Conservation (phyloP, 331 rosid species). For the Pyrus hybrid region DNA sequence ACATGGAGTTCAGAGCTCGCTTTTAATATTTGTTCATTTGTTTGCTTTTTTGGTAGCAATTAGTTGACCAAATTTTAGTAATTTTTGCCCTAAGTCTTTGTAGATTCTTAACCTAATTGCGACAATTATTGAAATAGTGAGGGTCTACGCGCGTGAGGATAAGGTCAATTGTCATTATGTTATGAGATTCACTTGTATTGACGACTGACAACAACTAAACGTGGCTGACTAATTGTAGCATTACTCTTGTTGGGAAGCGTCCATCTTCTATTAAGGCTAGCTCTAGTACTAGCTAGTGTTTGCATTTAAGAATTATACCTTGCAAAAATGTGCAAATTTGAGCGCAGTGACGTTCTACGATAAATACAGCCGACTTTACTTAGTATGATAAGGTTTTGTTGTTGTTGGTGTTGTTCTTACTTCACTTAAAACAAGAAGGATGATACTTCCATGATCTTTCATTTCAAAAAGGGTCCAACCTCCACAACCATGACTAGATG, state of each 20-base stretch:
- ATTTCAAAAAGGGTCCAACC: not conserved
- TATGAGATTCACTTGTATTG: not conserved
- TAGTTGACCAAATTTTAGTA: not conserved
- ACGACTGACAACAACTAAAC: too few species aligned
- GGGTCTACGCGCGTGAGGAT: not conserved
- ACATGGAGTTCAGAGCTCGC: constrained; percentile 2
- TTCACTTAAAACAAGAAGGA: too few species aligned
- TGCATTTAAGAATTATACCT: not conserved
- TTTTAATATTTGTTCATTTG: not conserved
- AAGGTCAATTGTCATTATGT: too few species aligned
- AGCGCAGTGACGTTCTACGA: too few species aligned
- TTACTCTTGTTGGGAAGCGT: too few species aligned
- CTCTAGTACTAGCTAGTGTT: not conserved
- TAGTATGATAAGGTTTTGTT: too few species aligned
- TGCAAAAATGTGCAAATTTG: not conserved
- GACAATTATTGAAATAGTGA: not conserved
- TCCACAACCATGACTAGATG: not conserved
- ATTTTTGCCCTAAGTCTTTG: not conserved
- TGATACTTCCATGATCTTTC: not conserved
- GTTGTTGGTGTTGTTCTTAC: too few species aligned
- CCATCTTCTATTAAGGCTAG: not conserved
- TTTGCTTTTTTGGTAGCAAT: not conserved
- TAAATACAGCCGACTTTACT: too few species aligned
- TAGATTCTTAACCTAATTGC: not conserved
- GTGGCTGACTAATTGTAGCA: too few species aligned